A percentile compares a stretch with the other conserved stretches of the same genome.
These are phyloP conservation scores for Aquilaria agallochum DNA, from an alignment of 441 rosid genomes.

Conservation along the genomic window DNA sequence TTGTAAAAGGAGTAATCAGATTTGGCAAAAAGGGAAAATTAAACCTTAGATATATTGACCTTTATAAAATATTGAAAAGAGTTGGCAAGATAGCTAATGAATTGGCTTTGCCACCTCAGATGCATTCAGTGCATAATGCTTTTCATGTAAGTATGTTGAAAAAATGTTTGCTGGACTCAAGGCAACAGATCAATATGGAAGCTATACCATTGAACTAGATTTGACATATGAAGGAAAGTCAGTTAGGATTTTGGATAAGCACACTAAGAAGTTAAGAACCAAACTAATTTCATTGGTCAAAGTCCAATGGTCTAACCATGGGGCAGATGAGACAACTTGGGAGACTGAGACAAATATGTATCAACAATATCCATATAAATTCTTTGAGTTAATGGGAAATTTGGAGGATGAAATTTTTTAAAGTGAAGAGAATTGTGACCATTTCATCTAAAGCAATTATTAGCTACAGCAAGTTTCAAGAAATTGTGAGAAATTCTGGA, in stretches of 20 bases:
- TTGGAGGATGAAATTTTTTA: too few relatives aligned
- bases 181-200: neutral
- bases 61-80: neutral
- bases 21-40: neutral
- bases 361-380: neutral
- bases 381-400: rapidly evolving
- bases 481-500: too few relatives aligned
- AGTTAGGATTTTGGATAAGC: neutral
- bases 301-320: neutral
- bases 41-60: neutral
- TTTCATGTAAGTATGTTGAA: neutral
- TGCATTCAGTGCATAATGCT: neutral
- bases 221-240: neutral
- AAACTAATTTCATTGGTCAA: neutral
- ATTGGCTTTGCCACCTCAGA: neutral
- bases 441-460: too few relatives aligned
- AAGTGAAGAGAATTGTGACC: too few relatives aligned
- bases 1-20: neutral
- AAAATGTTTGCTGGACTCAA: neutral
- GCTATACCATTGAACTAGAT: neutral
- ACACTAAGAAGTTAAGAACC: neutral
- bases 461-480: too few relatives aligned
- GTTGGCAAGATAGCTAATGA: neutral
- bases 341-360: neutral
- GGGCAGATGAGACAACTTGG: neutral